These are phyloP conservation scores for Oryza officinalis DNA, from an alignment of 176 grass and related monocot species.

Conservation along the genomic window DNA sequence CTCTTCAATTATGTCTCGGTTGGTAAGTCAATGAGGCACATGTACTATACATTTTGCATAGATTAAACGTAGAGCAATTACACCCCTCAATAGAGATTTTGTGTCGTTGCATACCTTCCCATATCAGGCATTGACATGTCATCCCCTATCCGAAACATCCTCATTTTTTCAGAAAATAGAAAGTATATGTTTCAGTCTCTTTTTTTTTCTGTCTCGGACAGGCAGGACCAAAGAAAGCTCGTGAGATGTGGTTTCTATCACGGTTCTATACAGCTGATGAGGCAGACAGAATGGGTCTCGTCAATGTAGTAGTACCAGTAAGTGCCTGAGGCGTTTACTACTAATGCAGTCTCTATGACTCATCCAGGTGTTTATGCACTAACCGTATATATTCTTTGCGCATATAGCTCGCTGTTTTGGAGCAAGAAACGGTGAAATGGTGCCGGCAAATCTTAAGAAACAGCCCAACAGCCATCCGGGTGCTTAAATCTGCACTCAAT, in stretches of 20 bases:
- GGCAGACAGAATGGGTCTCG: constrained; percentile 91
- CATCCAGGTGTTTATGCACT: background rate
- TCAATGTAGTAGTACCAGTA: constrained; percentile 86
- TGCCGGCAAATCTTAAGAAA: constrained; percentile 83
- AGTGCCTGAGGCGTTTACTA: constrained; percentile 29
- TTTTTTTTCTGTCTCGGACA: constrained; percentile 20
- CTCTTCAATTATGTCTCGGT: constrained; percentile 88
- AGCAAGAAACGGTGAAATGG: constrained; percentile 80
- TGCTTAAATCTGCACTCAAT: constrained; percentile 90
- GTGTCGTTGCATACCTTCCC: background rate
- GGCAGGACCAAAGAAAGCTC: constrained; percentile 86
- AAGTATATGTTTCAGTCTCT: background rate
- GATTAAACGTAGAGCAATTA: background rate
- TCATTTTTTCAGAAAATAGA: background rate
- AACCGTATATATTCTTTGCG: background rate
- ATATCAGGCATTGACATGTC: background rate
- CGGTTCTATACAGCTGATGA: constrained; percentile 78
- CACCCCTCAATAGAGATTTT: background rate
- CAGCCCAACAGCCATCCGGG: constrained; percentile 78
- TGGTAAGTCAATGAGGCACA: constrained; percentile 51
- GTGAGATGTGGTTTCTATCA: constrained; percentile 91
- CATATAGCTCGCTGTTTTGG: constrained; percentile 71
- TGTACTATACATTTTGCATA: background rate
- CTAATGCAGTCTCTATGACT: background rate
- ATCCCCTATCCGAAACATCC: no score